Evolutionary conservation across 805 yeast species (phyloP).

Genomic region (Sugiyamaella lignohabitans): DNA sequence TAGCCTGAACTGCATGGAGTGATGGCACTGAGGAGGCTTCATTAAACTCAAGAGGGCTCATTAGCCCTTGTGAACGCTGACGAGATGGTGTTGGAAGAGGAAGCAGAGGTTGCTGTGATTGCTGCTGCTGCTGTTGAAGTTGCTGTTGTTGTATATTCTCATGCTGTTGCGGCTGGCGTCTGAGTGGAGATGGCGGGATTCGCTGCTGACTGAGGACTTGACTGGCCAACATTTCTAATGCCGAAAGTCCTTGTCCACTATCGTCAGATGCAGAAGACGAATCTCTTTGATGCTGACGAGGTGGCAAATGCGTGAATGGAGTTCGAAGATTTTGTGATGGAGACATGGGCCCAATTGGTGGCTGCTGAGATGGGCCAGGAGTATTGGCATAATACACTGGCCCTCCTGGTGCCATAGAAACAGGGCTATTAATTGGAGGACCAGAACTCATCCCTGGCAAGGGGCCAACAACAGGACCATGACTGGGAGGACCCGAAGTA

Average conservation of each 20-base stretch:
- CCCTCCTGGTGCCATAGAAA: too few species aligned
- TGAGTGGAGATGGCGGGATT: slow-evolving; percentile 4
- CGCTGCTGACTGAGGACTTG: slow-evolving; percentile 41
- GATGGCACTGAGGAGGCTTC: slow-evolving; percentile 1
- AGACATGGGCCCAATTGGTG: slow-evolving; percentile 6
- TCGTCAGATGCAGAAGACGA: not conserved
- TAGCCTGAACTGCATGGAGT: not conserved
- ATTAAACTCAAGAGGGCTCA: slow-evolving; percentile 22
- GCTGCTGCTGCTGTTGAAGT: too few species aligned
- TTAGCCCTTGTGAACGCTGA: slow-evolving; percentile 12
- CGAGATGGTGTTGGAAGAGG: slow-evolving; percentile 2
- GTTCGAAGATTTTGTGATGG: slow-evolving; percentile 4
- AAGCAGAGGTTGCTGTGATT: too few species aligned
- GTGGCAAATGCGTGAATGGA: slow-evolving; percentile 4
- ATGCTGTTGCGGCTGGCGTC: not conserved
- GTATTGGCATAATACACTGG: not conserved
- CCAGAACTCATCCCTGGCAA: too few species aligned
- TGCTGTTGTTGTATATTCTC: slow-evolving; percentile 2
- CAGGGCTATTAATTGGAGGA: too few species aligned
- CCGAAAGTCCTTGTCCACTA: slow-evolving; percentile 36
- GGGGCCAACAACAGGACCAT: too few species aligned
- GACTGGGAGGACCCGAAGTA: not conserved
- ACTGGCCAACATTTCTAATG: slow-evolving; percentile 49
- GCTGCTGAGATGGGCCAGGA: not conserved
- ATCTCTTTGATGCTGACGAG: slow-evolving; percentile 5